A percentile compares a stretch with the other conserved stretches of the same genome.
phyloP scores from a whole-genome alignment of 768 basidiomycete genomes.

The Boletus subcaerulescens region DNA sequence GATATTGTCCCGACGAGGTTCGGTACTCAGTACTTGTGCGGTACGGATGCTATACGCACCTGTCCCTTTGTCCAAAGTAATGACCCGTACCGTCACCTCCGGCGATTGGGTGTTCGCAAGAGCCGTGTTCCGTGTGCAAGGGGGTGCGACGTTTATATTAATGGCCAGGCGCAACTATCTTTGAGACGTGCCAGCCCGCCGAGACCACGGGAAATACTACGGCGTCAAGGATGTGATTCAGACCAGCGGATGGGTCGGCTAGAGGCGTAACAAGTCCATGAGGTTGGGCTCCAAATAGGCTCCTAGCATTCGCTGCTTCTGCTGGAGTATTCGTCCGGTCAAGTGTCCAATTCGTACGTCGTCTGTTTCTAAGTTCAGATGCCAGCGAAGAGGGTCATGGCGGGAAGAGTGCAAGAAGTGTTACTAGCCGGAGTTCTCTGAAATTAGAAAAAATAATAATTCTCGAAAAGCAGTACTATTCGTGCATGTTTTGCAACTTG shows the following conservation, averaged over 20 bases:
- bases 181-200: conserved; percentile 4
- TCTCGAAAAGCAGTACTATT: conserved; percentile 25
- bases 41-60: conserved; percentile 12
- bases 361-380: conserved; percentile 7
- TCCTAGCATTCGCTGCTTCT: not conserved
- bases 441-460: conserved; percentile 32
- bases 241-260: not conserved
- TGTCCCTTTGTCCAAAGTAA: not conserved
- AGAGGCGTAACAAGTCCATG: conserved; percentile 9
- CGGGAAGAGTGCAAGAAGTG: conserved; percentile 27
- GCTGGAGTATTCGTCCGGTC: conserved; percentile 1
- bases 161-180: conserved; percentile 10
- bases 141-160: conserved; percentile 24
- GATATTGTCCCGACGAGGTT: conserved; percentile 1
- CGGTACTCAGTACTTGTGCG: not conserved
- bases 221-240: conserved; percentile 1
- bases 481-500: conserved; percentile 8
- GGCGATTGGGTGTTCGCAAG: conserved; percentile 25
- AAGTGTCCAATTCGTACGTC: not conserved
- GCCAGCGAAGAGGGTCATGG: conserved; percentile 18
- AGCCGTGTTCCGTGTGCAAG: conserved; percentile 12
- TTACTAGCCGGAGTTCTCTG: conserved; percentile 29
- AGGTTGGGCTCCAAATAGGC: not conserved
- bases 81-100: conserved; percentile 1
- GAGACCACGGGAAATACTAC: not conserved